phyloP scores from a whole-genome alignment of 305 asterid species.

The Solanum hybrid region DNA sequence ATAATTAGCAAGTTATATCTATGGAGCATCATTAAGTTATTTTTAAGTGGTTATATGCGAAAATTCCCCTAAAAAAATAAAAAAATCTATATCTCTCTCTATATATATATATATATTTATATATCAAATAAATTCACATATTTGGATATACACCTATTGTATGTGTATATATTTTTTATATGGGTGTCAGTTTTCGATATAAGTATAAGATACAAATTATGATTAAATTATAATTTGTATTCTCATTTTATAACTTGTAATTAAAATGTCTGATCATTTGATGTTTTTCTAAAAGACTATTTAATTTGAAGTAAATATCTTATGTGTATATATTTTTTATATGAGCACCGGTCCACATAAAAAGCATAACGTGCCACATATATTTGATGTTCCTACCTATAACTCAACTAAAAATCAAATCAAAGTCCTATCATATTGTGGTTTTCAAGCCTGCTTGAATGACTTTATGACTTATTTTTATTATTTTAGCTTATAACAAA shows the following conservation, averaged over 20 bases:
- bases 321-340: background rate
- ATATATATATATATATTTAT: background rate
- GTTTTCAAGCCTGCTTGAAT: background rate
- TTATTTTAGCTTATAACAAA: too few species aligned
- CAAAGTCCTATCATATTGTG: background rate
- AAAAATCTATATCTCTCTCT: background rate
- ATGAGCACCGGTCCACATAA: background rate
- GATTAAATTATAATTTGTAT: background rate
- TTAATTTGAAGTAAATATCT: background rate
- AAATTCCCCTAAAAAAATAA: background rate
- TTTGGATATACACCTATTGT: background rate
- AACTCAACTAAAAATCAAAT: background rate
- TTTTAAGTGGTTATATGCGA: background rate
- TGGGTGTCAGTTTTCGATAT: background rate
- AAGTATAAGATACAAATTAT: background rate
- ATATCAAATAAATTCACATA: background rate
- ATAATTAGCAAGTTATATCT: background rate
- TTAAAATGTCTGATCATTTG: background rate
- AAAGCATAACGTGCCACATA: background rate
- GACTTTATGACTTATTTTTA: background rate
- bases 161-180: background rate
- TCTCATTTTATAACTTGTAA: background rate
- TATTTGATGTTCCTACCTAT: background rate
- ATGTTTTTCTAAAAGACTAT: background rate
- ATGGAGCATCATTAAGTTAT: too few species aligned